Evolutionary conservation across 495 filamentous ascomycete species (phyloP), one percentile per base, ranked within the genome.

Genomic region (Achaetomiella virescens): DNA sequence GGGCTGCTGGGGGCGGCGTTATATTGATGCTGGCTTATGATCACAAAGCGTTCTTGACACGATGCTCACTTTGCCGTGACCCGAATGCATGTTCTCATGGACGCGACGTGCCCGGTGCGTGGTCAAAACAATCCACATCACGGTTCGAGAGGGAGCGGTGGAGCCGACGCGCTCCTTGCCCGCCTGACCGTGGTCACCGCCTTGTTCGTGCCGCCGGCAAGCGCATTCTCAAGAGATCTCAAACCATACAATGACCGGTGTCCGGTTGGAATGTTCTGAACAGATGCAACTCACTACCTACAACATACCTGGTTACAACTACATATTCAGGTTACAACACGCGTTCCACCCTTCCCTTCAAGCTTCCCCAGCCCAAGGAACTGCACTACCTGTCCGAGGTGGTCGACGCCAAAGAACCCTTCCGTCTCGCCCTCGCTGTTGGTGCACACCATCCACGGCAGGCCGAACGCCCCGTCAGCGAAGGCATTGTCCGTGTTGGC

Each of bases 361-460:
- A 66, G 68, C 54, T 64, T 71, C 35, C 82, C 75, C 52, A 89
- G 56, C 1, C 76, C 82, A 45, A 90, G 64, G 62, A 84, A 83
- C 53, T 81, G 74, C 29, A 69, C 72, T n/a, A 89, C 77, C 54
- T 84, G 81, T 0, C 79, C 84, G 14, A 89, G 54, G 64, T 87
- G 83, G 70, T 88, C 85, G 47, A 89, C 77, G 1, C 87, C 86
- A 77, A 80, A 89, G 68, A 85, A 88, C 0, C 74, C 71, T 48
- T 90, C 82, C 10, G 66, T 86, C 60, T 79, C 62, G 4, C 85
- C 84, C 36, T 77, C 65, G 6, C 67, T 31, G 62, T 87, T 82
- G 18, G 81, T 81, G 70, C 84, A 84, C 29, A 80, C 77, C 58
- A 86, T 79, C 85, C 85, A 90, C 0, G 87, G 87, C 25, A 90